Base-by-base conservation (phyloP, 148 eudicot species). In the Talinum fruticosum region DNA sequence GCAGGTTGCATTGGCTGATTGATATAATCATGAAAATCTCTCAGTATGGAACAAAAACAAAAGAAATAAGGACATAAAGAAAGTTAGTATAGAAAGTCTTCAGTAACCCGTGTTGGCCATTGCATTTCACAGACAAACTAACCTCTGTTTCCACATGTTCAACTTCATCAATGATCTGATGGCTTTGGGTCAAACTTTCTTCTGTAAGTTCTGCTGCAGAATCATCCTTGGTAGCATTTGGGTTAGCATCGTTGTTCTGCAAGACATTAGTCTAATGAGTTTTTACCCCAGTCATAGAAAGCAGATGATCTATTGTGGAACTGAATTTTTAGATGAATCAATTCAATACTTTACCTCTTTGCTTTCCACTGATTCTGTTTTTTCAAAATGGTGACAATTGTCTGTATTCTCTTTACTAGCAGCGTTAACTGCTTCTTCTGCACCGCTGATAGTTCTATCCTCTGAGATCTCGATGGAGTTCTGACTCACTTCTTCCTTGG, bases 141-240 rank as follows among this genome's bases (percentile, higher is more conserved):
- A 69, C 73, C 73, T 69, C 73, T 69, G 49, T 34, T 24, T 69
- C 73, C 51, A 69, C 73, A 4, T 69, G 15, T 69, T 69, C 51
- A 4, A 28, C 24, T 23, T 69, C 49, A 21, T 26, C 49, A 36
- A 38, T 69, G 35, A n/a, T 3, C 28, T 69, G 45, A 69, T 36
- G 45, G 47, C 72, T 69, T 35, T 34, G 45, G 23, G 29, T 21
- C 19, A 30, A 33, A 36, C 6, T 35, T 36, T 33, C 72, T 69
- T 37, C 47, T 21, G 8, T 35, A 41, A 10, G 10, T 10, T 41
- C 45, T 41, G 10, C 45, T 41, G 45, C 45, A 41, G 45, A 41
- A 10, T 41, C 47, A 44, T 19, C 72, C 47, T 19, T 69, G n/a
- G 45, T n/a, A 18, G 28, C 47, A 19, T 69, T 69, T 36, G 44